Evolutionary conservation across 2,329 filamentous ascomycete species (phyloP).

Genomic region (Ophiostoma novo-ulmi): DNA sequence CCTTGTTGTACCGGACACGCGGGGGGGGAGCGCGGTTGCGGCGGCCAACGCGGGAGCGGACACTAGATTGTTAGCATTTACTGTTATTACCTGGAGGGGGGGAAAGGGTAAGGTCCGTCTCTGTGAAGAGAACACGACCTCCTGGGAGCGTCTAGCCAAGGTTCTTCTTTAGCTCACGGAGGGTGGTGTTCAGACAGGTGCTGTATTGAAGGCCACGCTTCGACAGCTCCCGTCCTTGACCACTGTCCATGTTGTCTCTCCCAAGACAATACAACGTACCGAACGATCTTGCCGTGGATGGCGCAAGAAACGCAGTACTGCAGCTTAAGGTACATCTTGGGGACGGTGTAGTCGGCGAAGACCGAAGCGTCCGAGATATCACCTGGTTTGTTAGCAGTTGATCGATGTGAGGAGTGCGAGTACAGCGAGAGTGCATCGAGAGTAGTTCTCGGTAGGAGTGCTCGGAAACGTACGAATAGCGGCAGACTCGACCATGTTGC

Average conservation of each 20-base stretch:
- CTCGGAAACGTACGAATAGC: conserved; percentile 80
- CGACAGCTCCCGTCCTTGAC: conserved; percentile 4
- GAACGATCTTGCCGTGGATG: conserved; percentile 99
- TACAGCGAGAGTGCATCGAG: not conserved
- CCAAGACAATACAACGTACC: conserved; percentile 72
- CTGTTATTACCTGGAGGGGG: not conserved
- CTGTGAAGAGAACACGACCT: conserved; percentile 9
- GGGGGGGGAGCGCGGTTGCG: conserved; percentile 98
- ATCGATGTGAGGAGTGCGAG: not conserved
- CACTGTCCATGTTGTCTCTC: conserved; percentile 48
- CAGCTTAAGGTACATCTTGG: conserved; percentile 99
- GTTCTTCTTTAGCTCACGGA: conserved; percentile 44
- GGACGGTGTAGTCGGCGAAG: conserved; percentile 98
- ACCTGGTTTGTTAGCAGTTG: conserved; percentile 53
- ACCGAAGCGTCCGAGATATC: conserved; percentile 99
- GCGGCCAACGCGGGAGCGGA: conserved; percentile 92
- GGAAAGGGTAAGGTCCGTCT: not conserved
- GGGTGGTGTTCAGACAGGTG: not conserved
- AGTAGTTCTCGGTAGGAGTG: too few relatives aligned
- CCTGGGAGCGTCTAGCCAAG: conserved; percentile 33
- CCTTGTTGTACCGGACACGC: conserved; percentile 99
- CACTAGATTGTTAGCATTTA: conserved; percentile 57
- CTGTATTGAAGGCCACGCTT: not conserved
- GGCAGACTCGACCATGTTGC: conserved; percentile 99
- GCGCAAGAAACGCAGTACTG: conserved; percentile 99